Conservation (phyloP, 2,329 filamentous ascomycete species). For the Albophoma yamanashiensis region DNA sequence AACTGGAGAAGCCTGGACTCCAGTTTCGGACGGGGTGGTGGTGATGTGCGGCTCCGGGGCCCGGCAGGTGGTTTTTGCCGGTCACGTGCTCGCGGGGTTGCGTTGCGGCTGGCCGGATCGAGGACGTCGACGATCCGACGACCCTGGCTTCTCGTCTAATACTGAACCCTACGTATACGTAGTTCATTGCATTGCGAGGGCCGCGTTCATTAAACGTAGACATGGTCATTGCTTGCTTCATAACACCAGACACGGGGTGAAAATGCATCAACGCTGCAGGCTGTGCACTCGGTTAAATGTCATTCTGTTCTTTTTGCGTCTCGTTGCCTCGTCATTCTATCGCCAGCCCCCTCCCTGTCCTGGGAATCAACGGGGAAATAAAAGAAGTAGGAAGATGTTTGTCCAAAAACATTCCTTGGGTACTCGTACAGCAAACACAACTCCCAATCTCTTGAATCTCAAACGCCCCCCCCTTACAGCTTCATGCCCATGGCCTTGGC, state of each 20-base stretch:
- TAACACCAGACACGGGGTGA: not conserved
- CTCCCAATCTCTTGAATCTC: not conserved
- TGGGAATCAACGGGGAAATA: not conserved
- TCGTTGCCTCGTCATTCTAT: not conserved
- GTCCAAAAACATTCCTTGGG: not conserved
- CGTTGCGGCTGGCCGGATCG: too few species aligned
- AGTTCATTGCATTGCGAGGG: too few species aligned
- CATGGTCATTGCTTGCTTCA: too few species aligned
- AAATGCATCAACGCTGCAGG: not conserved
- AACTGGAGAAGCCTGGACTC: constrained; percentile 1
- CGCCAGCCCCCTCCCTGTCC: not conserved
- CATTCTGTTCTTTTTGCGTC: not conserved
- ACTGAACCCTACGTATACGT: too few species aligned
- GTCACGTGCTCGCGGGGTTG: constrained; percentile 21
- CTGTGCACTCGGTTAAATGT: not conserved
- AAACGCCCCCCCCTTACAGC: constrained; percentile 46
- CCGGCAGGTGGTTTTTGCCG: constrained; percentile 10
- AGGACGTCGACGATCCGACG: too few species aligned
- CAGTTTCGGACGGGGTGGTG: constrained; percentile 6
- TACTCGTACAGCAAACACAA: not conserved
- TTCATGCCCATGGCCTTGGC: constrained; percentile 94
- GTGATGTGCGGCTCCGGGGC: constrained; percentile 18
- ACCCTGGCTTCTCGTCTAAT: too few species aligned
- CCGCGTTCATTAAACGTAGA: not conserved
- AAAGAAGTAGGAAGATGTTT: not conserved